These are phyloP conservation scores for Lasiodiplodia citricola DNA, from an alignment of 2,329 filamentous ascomycete genomes.

Conservation along the genomic window DNA sequence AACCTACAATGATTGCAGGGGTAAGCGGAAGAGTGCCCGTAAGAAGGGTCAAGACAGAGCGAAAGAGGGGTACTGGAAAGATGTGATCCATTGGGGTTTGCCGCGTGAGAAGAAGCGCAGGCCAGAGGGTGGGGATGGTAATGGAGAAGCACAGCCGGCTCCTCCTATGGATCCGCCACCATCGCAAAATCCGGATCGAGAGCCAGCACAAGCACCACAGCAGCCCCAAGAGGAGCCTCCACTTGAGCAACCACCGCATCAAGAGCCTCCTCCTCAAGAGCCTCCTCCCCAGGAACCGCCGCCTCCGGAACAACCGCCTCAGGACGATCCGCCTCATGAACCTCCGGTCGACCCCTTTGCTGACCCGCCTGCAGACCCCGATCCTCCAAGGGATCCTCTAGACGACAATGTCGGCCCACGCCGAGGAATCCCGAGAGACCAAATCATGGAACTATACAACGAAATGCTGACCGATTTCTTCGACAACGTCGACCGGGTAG, in stretches of 20 bases:
- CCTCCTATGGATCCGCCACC: neutral
- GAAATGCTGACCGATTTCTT: neutral
- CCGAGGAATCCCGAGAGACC: neutral
- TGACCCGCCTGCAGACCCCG: neutral
- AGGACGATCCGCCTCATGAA: too few species aligned
- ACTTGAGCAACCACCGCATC: too few species aligned
- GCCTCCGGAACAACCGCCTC: neutral
- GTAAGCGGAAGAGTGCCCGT: neutral
- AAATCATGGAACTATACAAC: neutral
- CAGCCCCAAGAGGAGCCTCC: neutral
- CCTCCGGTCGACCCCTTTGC: too few species aligned
- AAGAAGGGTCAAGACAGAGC: constrained; percentile 1
- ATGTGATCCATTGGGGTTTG: constrained; percentile 1
- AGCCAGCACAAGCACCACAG: neutral
- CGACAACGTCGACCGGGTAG: neutral
- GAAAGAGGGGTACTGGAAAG: neutral
- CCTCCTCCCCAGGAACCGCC: neutral
- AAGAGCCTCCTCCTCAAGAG: neutral
- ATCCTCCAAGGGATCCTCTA: neutral
- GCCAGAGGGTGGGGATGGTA: neutral
- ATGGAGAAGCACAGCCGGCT: neutral
- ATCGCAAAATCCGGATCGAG: neutral
- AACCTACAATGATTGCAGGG: neutral
- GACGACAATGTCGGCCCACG: neutral
- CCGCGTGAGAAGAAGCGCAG: neutral